phyloP scores from a whole-genome alignment of 169 alveolate species.

The Plasmodium adleri region DNA sequence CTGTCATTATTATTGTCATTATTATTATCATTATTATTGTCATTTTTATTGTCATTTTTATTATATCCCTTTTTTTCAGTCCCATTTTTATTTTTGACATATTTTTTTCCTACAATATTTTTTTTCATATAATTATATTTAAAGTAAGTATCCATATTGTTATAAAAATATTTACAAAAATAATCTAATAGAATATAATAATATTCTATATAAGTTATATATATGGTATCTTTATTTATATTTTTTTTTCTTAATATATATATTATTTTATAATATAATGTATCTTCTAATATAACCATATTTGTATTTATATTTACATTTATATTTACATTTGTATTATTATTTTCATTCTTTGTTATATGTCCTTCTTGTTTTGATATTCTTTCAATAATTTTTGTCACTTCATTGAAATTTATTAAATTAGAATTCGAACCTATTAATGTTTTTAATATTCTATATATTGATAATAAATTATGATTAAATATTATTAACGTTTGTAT shows the following conservation, averaged over 20 bases:
- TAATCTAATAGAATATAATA: slow-evolving; percentile 48
- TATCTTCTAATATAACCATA: slow-evolving; percentile 17
- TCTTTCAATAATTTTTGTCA: slow-evolving; percentile 1
- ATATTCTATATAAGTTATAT: slow-evolving; percentile 54
- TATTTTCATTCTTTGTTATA: neutral
- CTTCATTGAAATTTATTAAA: slow-evolving; percentile 25
- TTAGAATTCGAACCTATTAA: slow-evolving; percentile 41
- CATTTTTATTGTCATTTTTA: too few relatives aligned
- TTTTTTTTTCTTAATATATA: slow-evolving; percentile 28
- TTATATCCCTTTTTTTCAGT: too few relatives aligned
- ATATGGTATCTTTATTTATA: slow-evolving; percentile 8
- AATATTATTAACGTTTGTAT: slow-evolving; percentile 19
- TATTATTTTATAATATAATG: slow-evolving; percentile 27
- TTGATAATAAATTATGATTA: slow-evolving; percentile 45
- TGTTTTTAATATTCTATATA: slow-evolving; percentile 48
- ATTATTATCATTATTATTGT: too few relatives aligned
- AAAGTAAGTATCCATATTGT: neutral
- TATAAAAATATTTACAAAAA: slow-evolving; percentile 47
- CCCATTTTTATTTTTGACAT: too few relatives aligned
- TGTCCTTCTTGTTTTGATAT: neutral
- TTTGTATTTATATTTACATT: neutral
- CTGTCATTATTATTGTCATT: too few relatives aligned
- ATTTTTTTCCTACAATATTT: too few relatives aligned
- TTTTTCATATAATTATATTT: too few relatives aligned
- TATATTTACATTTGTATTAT: neutral